Base-by-base conservation (phyloP, 2,329 filamentous ascomycete genomes). In the Hirsutella rhossiliensis region DNA sequence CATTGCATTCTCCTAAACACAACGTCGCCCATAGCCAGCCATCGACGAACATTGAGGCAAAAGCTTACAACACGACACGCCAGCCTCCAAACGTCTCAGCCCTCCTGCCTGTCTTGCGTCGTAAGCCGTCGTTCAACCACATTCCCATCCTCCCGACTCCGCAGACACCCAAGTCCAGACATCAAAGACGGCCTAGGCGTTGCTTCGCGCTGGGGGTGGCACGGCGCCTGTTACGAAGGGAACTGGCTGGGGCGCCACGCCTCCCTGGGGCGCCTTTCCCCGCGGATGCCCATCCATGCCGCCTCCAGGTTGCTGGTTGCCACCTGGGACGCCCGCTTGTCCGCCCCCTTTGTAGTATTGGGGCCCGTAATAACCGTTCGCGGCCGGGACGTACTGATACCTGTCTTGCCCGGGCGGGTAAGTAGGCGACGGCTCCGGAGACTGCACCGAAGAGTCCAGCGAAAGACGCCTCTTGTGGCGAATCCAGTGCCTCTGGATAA, bases 401-500 rank as follows among this genome's bases (percentile, higher is more conserved):
- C 31, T 19, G 9, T 27, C 31, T 15, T 15, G 17, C 18, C 5
- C 17, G 2, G 13, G 2, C 4, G 8, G 29, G 11, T 41, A 27
- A 11, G 18, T n/a, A 11, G 29, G 18, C 8, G 40, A 18, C 18
- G 17, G 29, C 29, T 15, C 3, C 15, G 18, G 15, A n/a, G 9
- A 11, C 13, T n/a, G 17, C 29, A 18, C 40, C 18, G 17, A 5
- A n/a, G 40, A 15, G 19, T 12, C 29, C 19, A 12, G 1, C 19
- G 8, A 17, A 38, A 11, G 17, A 23, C 34, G 9, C 15, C 9
- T 18, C 17, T 17, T 15, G 34, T 11, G 4, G 34, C 34, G 34
- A 8, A 38, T 19, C 41, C 41, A 43, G 41, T 28, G n/a, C n/a
- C n/a, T n/a, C n/a, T n/a, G n/a, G n/a, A 43, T 6, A 43, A 34